Base-by-base conservation (phyloP, 2,329 filamentous ascomycete genomes). In the Fusarium sp. region DNA sequence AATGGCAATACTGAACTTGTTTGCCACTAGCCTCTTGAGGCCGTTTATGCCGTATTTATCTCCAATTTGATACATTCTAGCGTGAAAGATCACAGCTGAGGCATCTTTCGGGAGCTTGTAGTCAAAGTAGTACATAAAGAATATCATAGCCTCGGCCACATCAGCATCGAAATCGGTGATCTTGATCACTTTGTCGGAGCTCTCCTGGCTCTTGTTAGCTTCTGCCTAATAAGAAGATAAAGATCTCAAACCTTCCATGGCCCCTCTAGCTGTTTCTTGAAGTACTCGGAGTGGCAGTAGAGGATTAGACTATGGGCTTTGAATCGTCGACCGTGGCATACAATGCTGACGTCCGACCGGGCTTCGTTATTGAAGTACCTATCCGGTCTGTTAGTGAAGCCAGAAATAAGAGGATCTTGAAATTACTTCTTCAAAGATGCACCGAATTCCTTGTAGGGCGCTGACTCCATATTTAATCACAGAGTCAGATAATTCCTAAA, bases 1-100 rank as follows among this genome's bases (percentile, higher is more conserved):
- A 7, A 35, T 13, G 1, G 28, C 10, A 4, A 3, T 5, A 0
- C 2, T 15, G 2, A 29, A 44, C 6, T 29, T 15, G 0, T 1
- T 4, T 0, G 20, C 1, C 1, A 29, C 8, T 3, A 8, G 16
- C 15, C 0, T 23, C 20, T 44, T 44, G 2, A 57, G 16, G 3
- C 8, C 2, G 13, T 20, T 15, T 0, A 58, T 35, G 2, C 18
- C 24, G 2, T 58, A 57, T 15, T 56, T 43, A 5, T 58, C 55
- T 3, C n/a, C 29, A 1, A 56, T 24, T 5, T 58, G 38, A n/a
- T 57, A 58, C 3, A 58, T 12, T 4, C 4, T 6, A 6, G 55
- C 10, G 8, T 56, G 23, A 3, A 58, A 58, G 1, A 3, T 0
- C 49, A 43, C 11, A 1, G 18, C 1, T 7, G 20, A 28, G 2